These are phyloP conservation scores for Musa troglodytarum DNA, from an alignment of 176 grass and related monocot species.

Conservation along the genomic window DNA sequence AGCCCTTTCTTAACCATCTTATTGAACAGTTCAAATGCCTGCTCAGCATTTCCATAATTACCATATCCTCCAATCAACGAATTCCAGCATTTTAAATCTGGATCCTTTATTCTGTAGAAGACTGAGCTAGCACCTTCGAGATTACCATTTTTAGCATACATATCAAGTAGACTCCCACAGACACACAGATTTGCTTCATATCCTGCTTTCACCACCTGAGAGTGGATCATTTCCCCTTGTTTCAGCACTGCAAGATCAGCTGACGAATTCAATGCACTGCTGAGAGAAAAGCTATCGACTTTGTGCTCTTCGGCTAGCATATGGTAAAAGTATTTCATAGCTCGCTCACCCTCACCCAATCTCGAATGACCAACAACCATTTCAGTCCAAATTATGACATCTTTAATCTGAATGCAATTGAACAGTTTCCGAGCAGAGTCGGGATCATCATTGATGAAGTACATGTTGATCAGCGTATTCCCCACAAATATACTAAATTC, in stretches of 20 bases:
- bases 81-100: constrained; percentile 94
- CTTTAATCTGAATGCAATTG: constrained; percentile 37
- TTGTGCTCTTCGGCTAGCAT: constrained; percentile 60
- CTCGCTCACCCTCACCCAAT: constrained; percentile 58
- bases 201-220: constrained; percentile 55
- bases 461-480: constrained; percentile 88
- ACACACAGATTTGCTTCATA: constrained; percentile 63
- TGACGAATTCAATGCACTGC: constrained; percentile 59
- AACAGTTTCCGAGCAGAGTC: constrained; percentile 49
- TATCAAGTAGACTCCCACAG: constrained; percentile 69
- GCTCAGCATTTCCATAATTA: constrained; percentile 51
- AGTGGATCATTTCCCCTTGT: constrained; percentile 74
- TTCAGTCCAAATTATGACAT: constrained; percentile 93
- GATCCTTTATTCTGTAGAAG: constrained; percentile 41
- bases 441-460: constrained; percentile 58
- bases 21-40: constrained; percentile 66
- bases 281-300: constrained; percentile 81
- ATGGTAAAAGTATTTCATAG: constrained; percentile 52
- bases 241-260: constrained; percentile 59
- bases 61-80: constrained; percentile 74
- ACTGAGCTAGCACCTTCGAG: constrained; percentile 36
- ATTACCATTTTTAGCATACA: constrained; percentile 76
- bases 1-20: constrained; percentile 52
- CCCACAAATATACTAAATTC: constrained; percentile 56
- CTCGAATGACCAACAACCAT: constrained; percentile 77